A percentile compares a stretch with the other conserved stretches of the same genome.
Conservation (phyloP, 192 early-diverging fungal species). For the Umbelopsis vinacea region DNA sequence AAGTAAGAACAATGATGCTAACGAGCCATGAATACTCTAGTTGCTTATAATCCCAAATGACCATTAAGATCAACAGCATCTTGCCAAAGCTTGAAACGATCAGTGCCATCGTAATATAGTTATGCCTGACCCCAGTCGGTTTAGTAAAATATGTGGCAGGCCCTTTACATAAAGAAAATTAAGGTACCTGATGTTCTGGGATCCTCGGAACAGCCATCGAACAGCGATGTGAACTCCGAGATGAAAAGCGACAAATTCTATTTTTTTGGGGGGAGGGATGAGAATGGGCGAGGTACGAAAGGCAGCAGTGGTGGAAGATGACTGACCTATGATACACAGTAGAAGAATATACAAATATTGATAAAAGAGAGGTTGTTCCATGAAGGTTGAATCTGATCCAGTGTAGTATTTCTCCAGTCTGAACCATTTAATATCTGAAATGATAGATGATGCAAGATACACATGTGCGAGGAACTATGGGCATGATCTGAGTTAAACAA, state of each 20-base stretch:
- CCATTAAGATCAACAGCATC: slow-evolving; percentile 84
- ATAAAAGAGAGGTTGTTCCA: slow-evolving; percentile 62
- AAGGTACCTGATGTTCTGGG: slow-evolving; percentile 32
- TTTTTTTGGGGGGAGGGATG: neutral
- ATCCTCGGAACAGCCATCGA: slow-evolving; percentile 35
- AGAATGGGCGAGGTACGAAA: neutral
- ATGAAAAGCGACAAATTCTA: slow-evolving; percentile 66
- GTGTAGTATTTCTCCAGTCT: slow-evolving; percentile 74
- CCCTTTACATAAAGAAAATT: neutral
- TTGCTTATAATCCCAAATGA: slow-evolving; percentile 90
- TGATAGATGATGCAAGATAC: slow-evolving; percentile 4
- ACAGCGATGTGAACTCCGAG: slow-evolving; percentile 56
- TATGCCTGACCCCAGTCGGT: slow-evolving; percentile 45
- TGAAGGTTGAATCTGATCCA: slow-evolving; percentile 59
- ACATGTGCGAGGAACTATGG: neutral
- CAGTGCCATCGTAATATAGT: slow-evolving; percentile 69
- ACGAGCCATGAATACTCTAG: slow-evolving; percentile 84
- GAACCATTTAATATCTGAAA: slow-evolving; percentile 86
- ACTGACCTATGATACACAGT: slow-evolving; percentile 67
- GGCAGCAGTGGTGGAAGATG: neutral
- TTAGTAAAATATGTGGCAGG: no score
- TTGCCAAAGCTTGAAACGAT: slow-evolving; percentile 88
- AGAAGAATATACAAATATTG: slow-evolving; percentile 81
- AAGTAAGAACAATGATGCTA: slow-evolving; percentile 74
- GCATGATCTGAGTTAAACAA: neutral